phyloP scores from a whole-genome alignment of 495 filamentous ascomycete genomes.

The Astrothelium macrocarpum region DNA sequence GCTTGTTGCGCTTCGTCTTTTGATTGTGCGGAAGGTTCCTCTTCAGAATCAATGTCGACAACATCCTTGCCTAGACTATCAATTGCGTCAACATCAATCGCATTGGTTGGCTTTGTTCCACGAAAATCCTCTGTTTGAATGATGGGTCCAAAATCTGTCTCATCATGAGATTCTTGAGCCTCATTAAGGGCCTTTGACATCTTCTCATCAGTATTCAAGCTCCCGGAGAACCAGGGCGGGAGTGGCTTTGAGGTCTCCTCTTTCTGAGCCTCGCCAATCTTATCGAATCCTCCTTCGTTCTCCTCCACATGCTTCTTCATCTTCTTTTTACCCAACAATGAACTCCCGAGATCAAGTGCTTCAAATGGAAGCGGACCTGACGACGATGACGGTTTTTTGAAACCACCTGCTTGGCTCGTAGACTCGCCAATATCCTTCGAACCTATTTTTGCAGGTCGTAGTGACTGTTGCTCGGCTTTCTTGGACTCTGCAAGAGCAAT shows the following conservation, averaged over 20 bases:
- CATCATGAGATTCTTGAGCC: slow-evolving; percentile 14
- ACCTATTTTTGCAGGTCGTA: neutral
- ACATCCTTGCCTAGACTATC: slow-evolving; percentile 11
- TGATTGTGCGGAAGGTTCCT: slow-evolving; percentile 37
- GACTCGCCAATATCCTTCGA: neutral
- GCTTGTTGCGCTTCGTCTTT: neutral
- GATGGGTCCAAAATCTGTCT: neutral
- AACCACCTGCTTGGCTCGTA: neutral
- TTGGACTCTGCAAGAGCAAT: slow-evolving; percentile 45
- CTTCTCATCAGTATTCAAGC: slow-evolving; percentile 29
- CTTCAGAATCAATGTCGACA: slow-evolving; percentile 33
- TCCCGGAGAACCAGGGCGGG: slow-evolving; percentile 76
- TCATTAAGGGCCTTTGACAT: slow-evolving; percentile 29
- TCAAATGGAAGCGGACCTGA: slow-evolving; percentile 84
- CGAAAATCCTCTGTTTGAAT: neutral
- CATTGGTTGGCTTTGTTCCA: slow-evolving; percentile 4
- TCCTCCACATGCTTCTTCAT: slow-evolving; percentile 38
- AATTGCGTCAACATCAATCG: slow-evolving; percentile 28
- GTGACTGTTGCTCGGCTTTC: slow-evolving; percentile 28
- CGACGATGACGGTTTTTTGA: slow-evolving; percentile 45
- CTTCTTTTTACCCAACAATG: slow-evolving; percentile 45
- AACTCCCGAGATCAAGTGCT: slow-evolving; percentile 60
- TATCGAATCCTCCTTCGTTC: slow-evolving; percentile 60
- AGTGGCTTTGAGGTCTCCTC: slow-evolving; percentile 43
- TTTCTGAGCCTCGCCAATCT: slow-evolving; percentile 27